These are phyloP conservation scores for Beauveria bassiana DNA, from an alignment of 2,329 filamentous ascomycete genomes.

Conservation along the genomic window DNA sequence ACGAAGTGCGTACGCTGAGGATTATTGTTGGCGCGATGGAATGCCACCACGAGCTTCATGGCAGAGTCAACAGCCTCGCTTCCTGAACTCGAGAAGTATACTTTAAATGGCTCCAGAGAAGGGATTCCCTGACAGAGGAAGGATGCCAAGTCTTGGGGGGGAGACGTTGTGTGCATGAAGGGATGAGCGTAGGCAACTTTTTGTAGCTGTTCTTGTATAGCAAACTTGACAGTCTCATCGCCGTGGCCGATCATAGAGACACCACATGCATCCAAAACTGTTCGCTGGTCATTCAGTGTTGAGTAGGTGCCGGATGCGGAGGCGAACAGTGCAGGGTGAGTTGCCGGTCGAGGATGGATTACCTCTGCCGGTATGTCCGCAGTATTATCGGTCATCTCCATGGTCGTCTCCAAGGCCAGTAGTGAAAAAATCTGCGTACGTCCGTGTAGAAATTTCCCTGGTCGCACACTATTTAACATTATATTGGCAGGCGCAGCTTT, in stretches of 20 bases:
- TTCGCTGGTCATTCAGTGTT: no score
- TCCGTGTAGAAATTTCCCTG: no score
- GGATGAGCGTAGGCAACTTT: neutral
- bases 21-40: conserved; percentile 33
- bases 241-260: neutral
- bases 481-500: no score
- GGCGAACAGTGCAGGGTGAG: no score
- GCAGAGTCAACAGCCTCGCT: conserved; percentile 39
- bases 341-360: no score
- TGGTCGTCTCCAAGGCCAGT: no score
- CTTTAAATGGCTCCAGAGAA: neutral
- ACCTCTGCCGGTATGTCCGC: no score
- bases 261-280: neutral
- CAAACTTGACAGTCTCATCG: neutral
- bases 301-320: no score
- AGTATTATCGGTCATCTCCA: no score
- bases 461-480: no score
- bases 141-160: neutral
- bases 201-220: neutral
- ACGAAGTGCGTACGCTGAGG: conserved; percentile 32
- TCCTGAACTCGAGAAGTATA: conserved; percentile 13
- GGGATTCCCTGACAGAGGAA: neutral
- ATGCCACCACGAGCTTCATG: conserved; percentile 42
- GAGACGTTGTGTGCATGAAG: neutral
- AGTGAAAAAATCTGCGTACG: no score